These are phyloP conservation scores for Candolleomyces eurysporus DNA, from an alignment of 768 basidiomycete species.

Conservation along the genomic window DNA sequence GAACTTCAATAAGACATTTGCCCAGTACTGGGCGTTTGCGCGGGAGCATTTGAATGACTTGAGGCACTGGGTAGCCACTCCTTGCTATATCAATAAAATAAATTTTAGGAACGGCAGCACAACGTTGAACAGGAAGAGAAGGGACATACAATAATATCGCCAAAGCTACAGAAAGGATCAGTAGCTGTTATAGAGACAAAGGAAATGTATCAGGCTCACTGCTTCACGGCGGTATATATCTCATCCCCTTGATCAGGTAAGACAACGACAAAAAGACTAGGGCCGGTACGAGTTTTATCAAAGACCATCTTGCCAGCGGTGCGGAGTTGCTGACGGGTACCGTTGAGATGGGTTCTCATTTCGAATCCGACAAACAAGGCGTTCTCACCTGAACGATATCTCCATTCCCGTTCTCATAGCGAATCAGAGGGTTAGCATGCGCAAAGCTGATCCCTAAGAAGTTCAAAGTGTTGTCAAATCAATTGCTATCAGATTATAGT, in stretches of 20 bases:
- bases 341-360: conserved; percentile 28
- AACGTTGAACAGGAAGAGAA: not conserved
- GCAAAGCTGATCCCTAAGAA: conserved; percentile 56
- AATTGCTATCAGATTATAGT: conserved; percentile 29
- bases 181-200: not conserved
- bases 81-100: conserved; percentile 40
- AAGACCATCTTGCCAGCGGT: conserved; percentile 46
- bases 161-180: conserved; percentile 46
- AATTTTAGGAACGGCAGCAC: not conserved
- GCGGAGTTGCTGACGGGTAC: conserved; percentile 39
- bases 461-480: conserved; percentile 28
- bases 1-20: conserved; percentile 77
- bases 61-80: conserved; percentile 79
- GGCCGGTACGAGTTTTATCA: conserved; percentile 35
- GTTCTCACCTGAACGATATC: conserved; percentile 37
- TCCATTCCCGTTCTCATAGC: conserved; percentile 59
- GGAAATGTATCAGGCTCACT: conserved; percentile 7
- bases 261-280: conserved; percentile 60
- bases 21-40: conserved; percentile 75
- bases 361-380: not conserved
- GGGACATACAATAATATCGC: conserved; percentile 40
- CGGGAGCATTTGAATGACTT: conserved; percentile 57
- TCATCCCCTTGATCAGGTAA: conserved; percentile 27
- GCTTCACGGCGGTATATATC: conserved; percentile 12
- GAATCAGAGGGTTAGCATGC: conserved; percentile 43